Conservation (phyloP, 192 early-diverging fungal genomes). For the Phycomyces nitens region DNA sequence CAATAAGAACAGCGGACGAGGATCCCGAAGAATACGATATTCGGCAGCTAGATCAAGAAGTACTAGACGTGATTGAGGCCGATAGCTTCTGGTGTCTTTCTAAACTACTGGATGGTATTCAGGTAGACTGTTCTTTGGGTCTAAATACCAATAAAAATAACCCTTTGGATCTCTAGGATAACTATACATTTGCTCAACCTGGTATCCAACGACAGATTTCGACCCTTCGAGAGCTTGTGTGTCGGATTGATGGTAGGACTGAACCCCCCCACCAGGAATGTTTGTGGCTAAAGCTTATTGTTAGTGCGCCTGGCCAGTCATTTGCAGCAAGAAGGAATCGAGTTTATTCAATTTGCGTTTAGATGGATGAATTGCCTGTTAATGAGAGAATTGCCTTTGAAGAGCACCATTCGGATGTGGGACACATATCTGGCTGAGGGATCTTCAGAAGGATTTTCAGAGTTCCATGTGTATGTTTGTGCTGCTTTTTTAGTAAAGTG, state of each 20-base stretch:
- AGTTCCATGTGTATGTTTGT: conserved; percentile 98
- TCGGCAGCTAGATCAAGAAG: conserved; percentile 42
- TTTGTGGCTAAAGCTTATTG: too few relatives aligned
- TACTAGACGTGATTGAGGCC: conserved; percentile 78
- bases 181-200: conserved; percentile 95
- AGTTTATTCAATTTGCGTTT: conserved; percentile 99
- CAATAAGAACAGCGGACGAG: conserved; percentile 27
- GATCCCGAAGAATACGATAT: conserved; percentile 57
- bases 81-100: conserved; percentile 98
- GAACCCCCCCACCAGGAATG: too few relatives aligned
- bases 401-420: conserved; percentile 96
- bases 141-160: too few relatives aligned
- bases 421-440: conserved; percentile 94
- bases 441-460: conserved; percentile 82
- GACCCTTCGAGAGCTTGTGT: conserved; percentile 86
- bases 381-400: conserved; percentile 90
- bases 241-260: conserved; percentile 79
- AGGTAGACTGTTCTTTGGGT: conserved; percentile 47
- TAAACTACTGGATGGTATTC: conserved; percentile 94
- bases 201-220: conserved; percentile 92
- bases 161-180: conserved; percentile 67
- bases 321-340: conserved; percentile 82
- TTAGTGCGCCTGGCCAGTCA: conserved; percentile 80
- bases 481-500: conserved; percentile 97
- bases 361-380: conserved; percentile 99